Evolutionary conservation across 2,329 filamentous ascomycete species (phyloP).

Genomic region (Fusarium heterosporum): DNA sequence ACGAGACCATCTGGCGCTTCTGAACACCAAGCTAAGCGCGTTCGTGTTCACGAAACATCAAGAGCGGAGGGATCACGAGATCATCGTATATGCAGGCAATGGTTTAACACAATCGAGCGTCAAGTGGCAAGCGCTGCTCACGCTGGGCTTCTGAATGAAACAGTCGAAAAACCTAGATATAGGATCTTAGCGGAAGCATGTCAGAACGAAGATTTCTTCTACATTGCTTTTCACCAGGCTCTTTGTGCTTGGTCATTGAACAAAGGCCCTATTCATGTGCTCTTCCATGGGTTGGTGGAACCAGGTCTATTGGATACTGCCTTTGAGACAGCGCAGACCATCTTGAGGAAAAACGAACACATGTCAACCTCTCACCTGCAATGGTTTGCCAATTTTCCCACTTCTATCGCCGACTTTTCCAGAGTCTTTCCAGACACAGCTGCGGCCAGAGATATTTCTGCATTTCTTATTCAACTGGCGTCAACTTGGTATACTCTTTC

Average conservation of each 20-base stretch:
- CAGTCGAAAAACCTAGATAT: conserved; percentile 61
- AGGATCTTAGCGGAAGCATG: conserved; percentile 70
- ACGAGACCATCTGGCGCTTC: not conserved
- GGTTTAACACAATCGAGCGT: conserved; percentile 21
- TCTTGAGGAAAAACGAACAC: conserved; percentile 43
- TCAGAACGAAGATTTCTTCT: conserved; percentile 67
- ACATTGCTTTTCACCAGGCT: conserved; percentile 73
- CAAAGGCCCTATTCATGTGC: conserved; percentile 50
- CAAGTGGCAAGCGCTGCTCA: conserved; percentile 40
- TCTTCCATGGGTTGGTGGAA: conserved; percentile 26
- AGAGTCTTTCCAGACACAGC: conserved; percentile 6
- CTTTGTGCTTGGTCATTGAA: conserved; percentile 67
- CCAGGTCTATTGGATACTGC: conserved; percentile 35
- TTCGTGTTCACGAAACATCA: conserved; percentile 17
- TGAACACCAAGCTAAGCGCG: conserved; percentile 29
- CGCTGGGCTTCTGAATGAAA: conserved; percentile 38
- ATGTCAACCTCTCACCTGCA: conserved; percentile 40
- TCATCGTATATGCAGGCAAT: conserved; percentile 11
- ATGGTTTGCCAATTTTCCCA: conserved; percentile 50
- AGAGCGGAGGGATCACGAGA: not conserved
- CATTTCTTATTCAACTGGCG: conserved; percentile 44
- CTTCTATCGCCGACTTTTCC: conserved; percentile 22
- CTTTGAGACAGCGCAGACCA: conserved; percentile 35
- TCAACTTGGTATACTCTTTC: conserved; percentile 39
- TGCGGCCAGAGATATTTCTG: conserved; percentile 24